Conservation (phyloP, 2,329 filamentous ascomycete genomes). For the Huntiella omanensis region DNA sequence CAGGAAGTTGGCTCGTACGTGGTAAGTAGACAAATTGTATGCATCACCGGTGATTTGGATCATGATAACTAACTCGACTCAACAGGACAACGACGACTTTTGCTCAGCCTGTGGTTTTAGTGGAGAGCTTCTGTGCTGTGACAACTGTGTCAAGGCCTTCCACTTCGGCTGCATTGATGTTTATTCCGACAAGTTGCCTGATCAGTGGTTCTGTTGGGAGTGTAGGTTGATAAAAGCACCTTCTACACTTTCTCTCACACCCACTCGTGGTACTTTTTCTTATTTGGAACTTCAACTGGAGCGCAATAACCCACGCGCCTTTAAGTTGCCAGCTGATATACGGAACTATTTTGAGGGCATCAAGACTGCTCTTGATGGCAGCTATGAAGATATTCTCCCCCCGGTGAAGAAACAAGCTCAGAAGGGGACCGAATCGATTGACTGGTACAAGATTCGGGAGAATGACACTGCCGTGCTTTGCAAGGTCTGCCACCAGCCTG, state of each 20-base stretch:
- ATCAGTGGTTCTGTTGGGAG: slow-evolving; percentile 72
- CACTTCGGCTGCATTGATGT: slow-evolving; percentile 79
- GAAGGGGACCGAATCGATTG: slow-evolving; percentile 42
- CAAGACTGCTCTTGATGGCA: slow-evolving; percentile 54
- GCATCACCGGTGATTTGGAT: neutral
- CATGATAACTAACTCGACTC: neutral
- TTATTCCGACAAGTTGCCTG: slow-evolving; percentile 43
- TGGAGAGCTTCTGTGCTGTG: slow-evolving; percentile 80
- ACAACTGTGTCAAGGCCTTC: slow-evolving; percentile 77
- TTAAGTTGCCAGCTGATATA: slow-evolving; percentile 49
- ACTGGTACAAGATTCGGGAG: slow-evolving; percentile 51
- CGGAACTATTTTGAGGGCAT: slow-evolving; percentile 68
- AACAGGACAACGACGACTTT: slow-evolving; percentile 67
- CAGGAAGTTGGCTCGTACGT: slow-evolving; percentile 19
- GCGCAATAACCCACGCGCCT: slow-evolving; percentile 51
- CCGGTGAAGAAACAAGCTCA: slow-evolving; percentile 12
- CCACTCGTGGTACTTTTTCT: slow-evolving; percentile 34
- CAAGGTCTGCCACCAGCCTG: slow-evolving; percentile 50
- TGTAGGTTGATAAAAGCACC: slow-evolving; percentile 31
- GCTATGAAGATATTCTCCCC: slow-evolving; percentile 52
- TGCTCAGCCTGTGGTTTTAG: slow-evolving; percentile 72
- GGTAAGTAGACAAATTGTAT: slow-evolving; percentile 24
- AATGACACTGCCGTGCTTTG: slow-evolving; percentile 60
- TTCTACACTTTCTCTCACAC: slow-evolving; percentile 5
- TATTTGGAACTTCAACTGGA: slow-evolving; percentile 46